These are phyloP conservation scores for Nakataea oryzae DNA, from an alignment of 2,329 filamentous ascomycete species.

Conservation along the genomic window DNA sequence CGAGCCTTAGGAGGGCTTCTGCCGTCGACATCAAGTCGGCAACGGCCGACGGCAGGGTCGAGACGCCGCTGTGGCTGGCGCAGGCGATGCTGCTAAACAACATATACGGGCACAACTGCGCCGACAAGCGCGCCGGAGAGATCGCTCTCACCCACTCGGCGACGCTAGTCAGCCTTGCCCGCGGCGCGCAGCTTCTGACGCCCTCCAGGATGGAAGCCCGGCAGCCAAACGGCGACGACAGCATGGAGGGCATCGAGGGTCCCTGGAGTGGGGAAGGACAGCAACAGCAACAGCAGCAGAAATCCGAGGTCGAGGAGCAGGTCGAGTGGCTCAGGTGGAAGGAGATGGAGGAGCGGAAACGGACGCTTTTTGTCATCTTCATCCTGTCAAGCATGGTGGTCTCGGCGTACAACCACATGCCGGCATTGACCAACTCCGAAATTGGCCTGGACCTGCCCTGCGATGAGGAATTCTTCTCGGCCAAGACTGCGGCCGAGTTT, in stretches of 20 bases:
- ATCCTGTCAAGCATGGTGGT: constrained; percentile 84
- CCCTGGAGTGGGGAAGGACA: constrained; percentile 30
- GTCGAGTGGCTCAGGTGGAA: constrained; percentile 89
- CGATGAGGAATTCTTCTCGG: constrained; percentile 83
- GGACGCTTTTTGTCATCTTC: constrained; percentile 86
- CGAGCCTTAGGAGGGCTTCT: constrained; percentile 42
- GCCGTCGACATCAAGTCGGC: constrained; percentile 24
- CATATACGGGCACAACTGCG: constrained; percentile 90
- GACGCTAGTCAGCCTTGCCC: constrained; percentile 79
- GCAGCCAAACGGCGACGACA: constrained; percentile 27
- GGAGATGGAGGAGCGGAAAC: constrained; percentile 77
- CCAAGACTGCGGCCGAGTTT: constrained; percentile 75
- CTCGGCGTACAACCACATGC: constrained; percentile 85
- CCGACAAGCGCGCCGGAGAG: constrained; percentile 81
- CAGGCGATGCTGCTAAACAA: constrained; percentile 96
- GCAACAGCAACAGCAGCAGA: constrained; percentile 13
- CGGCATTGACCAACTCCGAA: constrained; percentile 87
- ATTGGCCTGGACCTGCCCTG: constrained; percentile 83
- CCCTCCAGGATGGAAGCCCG: constrained; percentile 32
- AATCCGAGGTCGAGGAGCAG: constrained; percentile 45
- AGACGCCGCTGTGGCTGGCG: constrained; percentile 87
- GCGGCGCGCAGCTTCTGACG: constrained; percentile 65
- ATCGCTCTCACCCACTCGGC: constrained; percentile 90
- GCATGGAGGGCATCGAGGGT: constrained; percentile 45
- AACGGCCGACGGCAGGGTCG: constrained; percentile 47